Percentiles rank a stretch among this genome's conserved stretches.
Evolutionary conservation across 306 rosid genomes (phyloP).

Genomic region (Pyrus communis): DNA sequence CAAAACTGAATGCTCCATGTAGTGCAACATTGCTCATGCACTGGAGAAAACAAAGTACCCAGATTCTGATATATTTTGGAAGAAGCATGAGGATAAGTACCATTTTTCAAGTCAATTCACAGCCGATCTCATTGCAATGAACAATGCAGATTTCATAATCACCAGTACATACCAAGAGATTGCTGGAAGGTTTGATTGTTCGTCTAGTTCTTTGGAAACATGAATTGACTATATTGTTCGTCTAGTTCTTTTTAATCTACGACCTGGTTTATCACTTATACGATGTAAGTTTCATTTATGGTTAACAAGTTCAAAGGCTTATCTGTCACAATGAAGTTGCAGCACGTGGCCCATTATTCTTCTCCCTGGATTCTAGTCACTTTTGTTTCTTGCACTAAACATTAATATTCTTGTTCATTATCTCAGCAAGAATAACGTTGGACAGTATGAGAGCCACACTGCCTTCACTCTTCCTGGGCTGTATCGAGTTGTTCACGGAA

Average conservation of each 20-base stretch:
- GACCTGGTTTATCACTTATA: background rate
- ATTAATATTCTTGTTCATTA: slow-evolving; percentile 5
- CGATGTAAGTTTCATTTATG: background rate
- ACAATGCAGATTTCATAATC: slow-evolving; percentile 83
- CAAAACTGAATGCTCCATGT: background rate
- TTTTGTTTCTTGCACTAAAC: background rate
- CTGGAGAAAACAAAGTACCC: slow-evolving; percentile 58
- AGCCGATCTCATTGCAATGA: slow-evolving; percentile 91
- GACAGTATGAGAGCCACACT: slow-evolving; percentile 93
- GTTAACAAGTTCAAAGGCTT: background rate
- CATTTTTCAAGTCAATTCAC: slow-evolving; percentile 95
- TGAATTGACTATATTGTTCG: background rate
- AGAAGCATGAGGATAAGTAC: slow-evolving; percentile 68
- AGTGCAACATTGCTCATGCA: slow-evolving; percentile 9
- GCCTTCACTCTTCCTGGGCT: slow-evolving; percentile 94
- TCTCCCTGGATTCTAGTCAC: background rate
- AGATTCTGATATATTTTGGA: slow-evolving; percentile 84
- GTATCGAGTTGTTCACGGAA: slow-evolving; percentile 89
- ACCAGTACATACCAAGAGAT: slow-evolving; percentile 96
- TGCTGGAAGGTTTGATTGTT: slow-evolving; percentile 69
- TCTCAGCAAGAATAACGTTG: slow-evolving; percentile 83
- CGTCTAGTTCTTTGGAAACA: background rate
- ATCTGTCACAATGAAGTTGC: background rate
- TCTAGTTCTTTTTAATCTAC: background rate
- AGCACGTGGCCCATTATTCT: background rate